Conservation (phyloP, 1,284 basidiomycete species). For the Mixia osmundae region DNA sequence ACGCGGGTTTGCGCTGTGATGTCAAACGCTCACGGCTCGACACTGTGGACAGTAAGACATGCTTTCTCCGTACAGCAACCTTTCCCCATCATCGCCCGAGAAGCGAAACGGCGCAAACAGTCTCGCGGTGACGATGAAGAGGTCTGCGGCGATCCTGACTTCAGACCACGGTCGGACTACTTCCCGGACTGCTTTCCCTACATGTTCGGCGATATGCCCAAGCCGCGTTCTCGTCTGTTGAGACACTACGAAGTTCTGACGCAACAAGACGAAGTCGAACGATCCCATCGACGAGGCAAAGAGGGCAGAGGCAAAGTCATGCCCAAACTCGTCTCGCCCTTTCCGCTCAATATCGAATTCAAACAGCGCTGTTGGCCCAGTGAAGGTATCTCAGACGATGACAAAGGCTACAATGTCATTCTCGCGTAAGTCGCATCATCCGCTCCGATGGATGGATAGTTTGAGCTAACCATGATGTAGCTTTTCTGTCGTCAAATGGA, state of each 20-base stretch:
- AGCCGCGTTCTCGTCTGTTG: constrained; percentile 26
- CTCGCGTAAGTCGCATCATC: constrained; percentile 33
- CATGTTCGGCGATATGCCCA: constrained; percentile 42
- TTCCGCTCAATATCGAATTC: constrained; percentile 52
- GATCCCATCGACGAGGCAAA: constrained; percentile 1
- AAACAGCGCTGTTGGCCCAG: constrained; percentile 42
- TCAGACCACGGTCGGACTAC: constrained; percentile 21
- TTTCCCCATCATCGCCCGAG: too few relatives aligned
- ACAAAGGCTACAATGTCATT: constrained; percentile 43
- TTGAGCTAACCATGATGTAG: constrained; percentile 23
- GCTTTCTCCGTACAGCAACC: background rate
- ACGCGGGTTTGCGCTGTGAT: background rate
- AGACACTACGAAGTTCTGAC: constrained; percentile 16
- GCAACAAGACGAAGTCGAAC: constrained; percentile 5
- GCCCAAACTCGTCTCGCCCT: constrained; percentile 19
- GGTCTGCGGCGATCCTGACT: background rate
- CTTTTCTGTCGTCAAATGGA: constrained; percentile 64
- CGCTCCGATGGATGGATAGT: background rate
- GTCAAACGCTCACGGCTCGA: too few relatives aligned
- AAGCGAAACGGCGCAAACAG: background rate
- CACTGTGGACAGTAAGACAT: background rate
- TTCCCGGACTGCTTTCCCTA: constrained; percentile 51
- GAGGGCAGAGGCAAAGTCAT: constrained; percentile 8
- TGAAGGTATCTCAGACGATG: constrained; percentile 31
- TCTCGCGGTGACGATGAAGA: background rate